Evolutionary conservation across 2,329 filamentous ascomycete genomes (phyloP).

Genomic region (Torrubiellomyces zombiae): DNA sequence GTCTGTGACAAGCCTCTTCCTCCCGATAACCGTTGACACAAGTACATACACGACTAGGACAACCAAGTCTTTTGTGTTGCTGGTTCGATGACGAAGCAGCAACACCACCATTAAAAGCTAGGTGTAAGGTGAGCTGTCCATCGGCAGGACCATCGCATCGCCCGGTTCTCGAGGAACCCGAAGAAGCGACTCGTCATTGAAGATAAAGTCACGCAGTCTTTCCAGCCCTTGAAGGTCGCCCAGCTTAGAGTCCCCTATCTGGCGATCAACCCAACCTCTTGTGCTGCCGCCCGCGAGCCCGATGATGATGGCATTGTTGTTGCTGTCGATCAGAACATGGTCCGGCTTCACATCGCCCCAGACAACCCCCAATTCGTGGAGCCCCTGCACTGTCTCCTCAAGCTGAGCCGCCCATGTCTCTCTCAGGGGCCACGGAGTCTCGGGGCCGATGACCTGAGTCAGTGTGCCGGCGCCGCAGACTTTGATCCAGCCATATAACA

Average conservation of each 20-base stretch:
- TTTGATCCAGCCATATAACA: slow-evolving; percentile 3
- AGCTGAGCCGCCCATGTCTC: slow-evolving; percentile 3
- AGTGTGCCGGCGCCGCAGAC: not conserved
- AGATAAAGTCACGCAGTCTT: not conserved
- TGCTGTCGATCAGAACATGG: slow-evolving; percentile 1
- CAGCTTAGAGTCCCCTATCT: not conserved
- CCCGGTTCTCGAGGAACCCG: no score
- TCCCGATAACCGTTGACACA: no score
- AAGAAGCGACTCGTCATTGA: slow-evolving; percentile 1
- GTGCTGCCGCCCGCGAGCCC: slow-evolving; percentile 1
- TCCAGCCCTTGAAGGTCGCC: slow-evolving; percentile 2
- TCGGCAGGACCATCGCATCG: no score
- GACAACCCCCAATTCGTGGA: slow-evolving; percentile 1
- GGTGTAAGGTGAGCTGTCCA: no score
- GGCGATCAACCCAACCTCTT: slow-evolving; percentile 1
- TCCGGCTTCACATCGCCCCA: slow-evolving; percentile 1
- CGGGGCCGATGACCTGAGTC: not conserved
- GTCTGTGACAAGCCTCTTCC: no score
- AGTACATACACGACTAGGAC: no score
- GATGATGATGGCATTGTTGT: slow-evolving; percentile 5
- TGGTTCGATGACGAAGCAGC: no score
- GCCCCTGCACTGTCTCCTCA: not conserved
- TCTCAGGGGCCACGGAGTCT: slow-evolving; percentile 1
- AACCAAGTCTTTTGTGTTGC: no score
- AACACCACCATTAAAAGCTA: slow-evolving; percentile 3